Evolutionary conservation across 2,329 filamentous ascomycete species (phyloP).

Genomic region (Venturia effusa): DNA sequence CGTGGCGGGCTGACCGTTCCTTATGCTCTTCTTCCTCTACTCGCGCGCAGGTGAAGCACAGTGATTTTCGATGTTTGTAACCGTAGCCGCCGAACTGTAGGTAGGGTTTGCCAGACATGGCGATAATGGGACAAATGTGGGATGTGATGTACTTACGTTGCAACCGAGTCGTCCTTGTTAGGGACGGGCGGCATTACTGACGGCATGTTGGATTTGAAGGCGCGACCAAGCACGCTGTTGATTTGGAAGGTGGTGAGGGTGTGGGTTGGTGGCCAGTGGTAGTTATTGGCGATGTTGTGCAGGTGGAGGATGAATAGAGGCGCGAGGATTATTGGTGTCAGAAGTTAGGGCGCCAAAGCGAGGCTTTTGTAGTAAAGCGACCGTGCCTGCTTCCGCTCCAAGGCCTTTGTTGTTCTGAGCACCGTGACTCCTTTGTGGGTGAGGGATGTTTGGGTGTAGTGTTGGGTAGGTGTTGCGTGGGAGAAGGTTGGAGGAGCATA

Average conservation of each 20-base stretch:
- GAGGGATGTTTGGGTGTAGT: not conserved
- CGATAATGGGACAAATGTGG: not conserved
- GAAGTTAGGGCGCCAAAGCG: not conserved
- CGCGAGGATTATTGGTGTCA: not conserved
- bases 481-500: too few species aligned
- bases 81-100: too few species aligned
- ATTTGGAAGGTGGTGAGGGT: not conserved
- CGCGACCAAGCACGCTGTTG: not conserved
- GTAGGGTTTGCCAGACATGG: too few species aligned
- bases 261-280: not conserved
- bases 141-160: not conserved
- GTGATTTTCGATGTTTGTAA: not conserved
- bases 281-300: not conserved
- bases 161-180: conserved; percentile 40
- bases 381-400: not conserved
- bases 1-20: too few species aligned
- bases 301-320: not conserved
- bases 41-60: too few species aligned
- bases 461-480: not conserved
- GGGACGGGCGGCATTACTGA: conserved; percentile 32
- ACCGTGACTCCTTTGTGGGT: not conserved
- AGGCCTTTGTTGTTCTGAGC: not conserved
- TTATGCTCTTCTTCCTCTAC: too few species aligned
- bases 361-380: not conserved
- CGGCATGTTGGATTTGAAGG: conserved; percentile 11